Evolutionary conservation across 176 grass and related monocot species (phyloP), one percentile per base, ranked within the genome.

Genomic region (Oryza glaberrima): DNA sequence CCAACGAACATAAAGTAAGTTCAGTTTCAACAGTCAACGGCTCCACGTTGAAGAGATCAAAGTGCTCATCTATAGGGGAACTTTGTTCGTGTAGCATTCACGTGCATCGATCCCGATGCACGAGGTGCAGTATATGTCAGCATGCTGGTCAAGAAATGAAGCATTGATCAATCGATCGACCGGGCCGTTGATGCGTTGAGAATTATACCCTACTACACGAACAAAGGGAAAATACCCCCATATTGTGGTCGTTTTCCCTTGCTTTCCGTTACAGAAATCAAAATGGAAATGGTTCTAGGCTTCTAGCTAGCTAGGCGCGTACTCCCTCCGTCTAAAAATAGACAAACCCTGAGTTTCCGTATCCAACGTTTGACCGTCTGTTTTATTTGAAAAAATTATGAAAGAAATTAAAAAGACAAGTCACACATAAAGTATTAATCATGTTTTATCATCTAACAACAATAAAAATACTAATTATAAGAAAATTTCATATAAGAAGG

Each of bases 131-230:
- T 34, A 83, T 32, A 83, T 32, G n/a, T 23, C 54, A 20, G 4
- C 17, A 61, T 30, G 28, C 6, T 69, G 20, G n/a, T 72, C 23
- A 72, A 30, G 20, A 81, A 65, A 81, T 71, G 82, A 51, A 32
- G 41, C 82, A 44, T 46, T 17, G 22, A 38, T 79, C 38, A 14
- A 75, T 79, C 38, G 20, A 75, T 17, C 65, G 41, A 17, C 11
- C 52, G 30, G 17, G 15, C 65, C 3, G 32, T 82, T 56, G 52
- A 76, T 32, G 8, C 52, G 9, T 22, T 32, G 80, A 72, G 43
- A 28, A 48, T 19, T 76, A 38, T 36, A 36, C 35, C 7, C 6
- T 40, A 79, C 34, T 76, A 79, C 25, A 70, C 25, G 3, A 7
- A 63, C 52, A 16, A 5, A 23, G 9, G 26, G 8, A 65, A 30